A percentile compares a stretch with the other conserved stretches of the same genome.
phyloP scores from a whole-genome alignment of 164 flowering plant species.

The Liquidambar formosana region DNA sequence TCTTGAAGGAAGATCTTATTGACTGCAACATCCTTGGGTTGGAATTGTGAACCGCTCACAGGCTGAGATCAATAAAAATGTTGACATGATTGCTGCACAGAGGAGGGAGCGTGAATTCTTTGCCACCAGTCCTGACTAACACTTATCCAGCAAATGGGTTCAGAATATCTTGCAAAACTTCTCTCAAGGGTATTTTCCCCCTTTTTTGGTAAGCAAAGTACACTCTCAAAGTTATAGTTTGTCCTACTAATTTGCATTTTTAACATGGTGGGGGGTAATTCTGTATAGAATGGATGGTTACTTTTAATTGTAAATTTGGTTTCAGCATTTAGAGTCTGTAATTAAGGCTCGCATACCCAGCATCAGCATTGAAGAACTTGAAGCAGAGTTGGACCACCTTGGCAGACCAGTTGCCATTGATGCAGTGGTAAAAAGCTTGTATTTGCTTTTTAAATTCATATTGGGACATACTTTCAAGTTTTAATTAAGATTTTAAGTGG shows the following conservation, averaged over 20 bases:
- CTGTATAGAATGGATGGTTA: too few relatives aligned
- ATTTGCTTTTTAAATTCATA: too few relatives aligned
- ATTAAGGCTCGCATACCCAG: conserved; percentile 47
- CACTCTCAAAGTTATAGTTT: too few relatives aligned
- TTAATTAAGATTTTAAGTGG: too few relatives aligned
- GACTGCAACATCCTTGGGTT: conserved; percentile 12
- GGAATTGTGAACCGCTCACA: too few relatives aligned
- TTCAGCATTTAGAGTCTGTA: conserved; percentile 54
- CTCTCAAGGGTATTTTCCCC: conserved; percentile 34
- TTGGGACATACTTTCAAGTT: too few relatives aligned
- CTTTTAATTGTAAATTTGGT: too few relatives aligned
- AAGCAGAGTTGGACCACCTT: conserved; percentile 45
- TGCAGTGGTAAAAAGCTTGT: conserved; percentile 47
- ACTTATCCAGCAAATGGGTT: conserved; percentile 12
- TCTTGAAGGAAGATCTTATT: conserved; percentile 11
- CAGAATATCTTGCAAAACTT: too few relatives aligned
- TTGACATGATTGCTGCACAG: conserved; percentile 9
- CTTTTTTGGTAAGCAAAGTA: too few relatives aligned
- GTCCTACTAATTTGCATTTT: too few relatives aligned
- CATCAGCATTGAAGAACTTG: conserved; percentile 46
- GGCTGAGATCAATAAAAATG: conserved; percentile 5
- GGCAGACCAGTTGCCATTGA: conserved; percentile 55
- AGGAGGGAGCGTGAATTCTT: conserved; percentile 13
- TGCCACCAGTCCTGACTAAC: conserved; percentile 11
- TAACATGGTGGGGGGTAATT: too few relatives aligned